These are phyloP conservation scores for Aristolochia californica DNA, from an alignment of 164 flowering plant species.

Conservation along the genomic window DNA sequence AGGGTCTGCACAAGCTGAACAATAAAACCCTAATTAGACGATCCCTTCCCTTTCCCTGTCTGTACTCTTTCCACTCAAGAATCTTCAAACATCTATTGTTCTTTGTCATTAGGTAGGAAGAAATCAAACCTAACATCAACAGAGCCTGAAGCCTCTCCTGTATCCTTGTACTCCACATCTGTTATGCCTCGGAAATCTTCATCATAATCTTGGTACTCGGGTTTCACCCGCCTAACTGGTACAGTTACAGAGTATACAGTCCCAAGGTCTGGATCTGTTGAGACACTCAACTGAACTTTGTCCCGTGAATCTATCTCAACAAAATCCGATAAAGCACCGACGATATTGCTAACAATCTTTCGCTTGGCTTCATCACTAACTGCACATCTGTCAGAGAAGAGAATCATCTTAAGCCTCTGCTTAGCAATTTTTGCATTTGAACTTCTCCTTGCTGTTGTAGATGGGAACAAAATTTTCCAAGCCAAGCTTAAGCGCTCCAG, in stretches of 20 bases:
- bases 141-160: constrained; percentile 63
- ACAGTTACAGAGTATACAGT: constrained; percentile 91
- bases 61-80: too few species aligned
- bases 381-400: constrained; percentile 93
- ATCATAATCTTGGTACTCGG: constrained; percentile 50
- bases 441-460: constrained; percentile 35
- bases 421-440: constrained; percentile 92
- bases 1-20: too few species aligned
- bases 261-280: constrained; percentile 77
- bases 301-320: constrained; percentile 95
- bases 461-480: constrained; percentile 85
- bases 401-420: constrained; percentile 92
- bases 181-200: constrained; percentile 56
- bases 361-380: constrained; percentile 91
- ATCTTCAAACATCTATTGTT: constrained; percentile 1
- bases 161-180: constrained; percentile 69
- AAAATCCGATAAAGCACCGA: constrained; percentile 75
- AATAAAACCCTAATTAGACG: too few species aligned
- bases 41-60: too few species aligned
- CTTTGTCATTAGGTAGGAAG: constrained; percentile 49
- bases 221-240: constrained; percentile 82
- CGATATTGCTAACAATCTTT: constrained; percentile 74
- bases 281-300: constrained; percentile 82
- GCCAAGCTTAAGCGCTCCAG: constrained; percentile 82
- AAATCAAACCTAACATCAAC: constrained; percentile 91